phyloP scores from a whole-genome alignment of 345 rosid genomes.

The Brassica juncea region DNA sequence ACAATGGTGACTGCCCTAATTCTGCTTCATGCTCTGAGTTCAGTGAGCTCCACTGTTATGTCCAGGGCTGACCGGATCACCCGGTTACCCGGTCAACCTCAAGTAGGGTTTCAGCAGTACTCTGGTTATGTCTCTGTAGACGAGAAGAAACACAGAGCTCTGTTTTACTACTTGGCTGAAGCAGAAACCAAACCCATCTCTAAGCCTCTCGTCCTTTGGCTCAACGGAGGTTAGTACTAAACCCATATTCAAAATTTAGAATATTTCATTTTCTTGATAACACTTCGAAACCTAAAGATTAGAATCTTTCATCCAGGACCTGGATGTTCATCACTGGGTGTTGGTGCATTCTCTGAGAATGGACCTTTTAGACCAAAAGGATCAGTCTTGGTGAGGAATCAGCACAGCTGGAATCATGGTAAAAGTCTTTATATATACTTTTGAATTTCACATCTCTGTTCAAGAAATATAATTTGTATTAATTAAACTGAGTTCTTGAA shows the following conservation, averaged over 20 bases:
- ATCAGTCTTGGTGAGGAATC: slow-evolving; percentile 62
- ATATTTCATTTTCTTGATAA: background rate
- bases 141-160: slow-evolving; percentile 62
- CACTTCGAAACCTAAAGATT: background rate
- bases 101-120: slow-evolving; percentile 69
- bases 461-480: background rate
- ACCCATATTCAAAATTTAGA: background rate
- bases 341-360: slow-evolving; percentile 94
- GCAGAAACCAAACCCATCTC: slow-evolving; percentile 75
- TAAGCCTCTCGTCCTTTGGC: slow-evolving; percentile 96
- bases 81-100: slow-evolving; percentile 83
- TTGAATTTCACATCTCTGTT: background rate
- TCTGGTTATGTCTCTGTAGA: slow-evolving; percentile 88
- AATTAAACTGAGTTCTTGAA: slow-evolving; percentile 1
- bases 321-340: slow-evolving; percentile 95
- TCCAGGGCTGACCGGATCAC: slow-evolving; percentile 49
- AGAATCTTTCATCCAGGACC: slow-evolving; percentile 43
- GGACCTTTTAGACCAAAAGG: slow-evolving; percentile 98
- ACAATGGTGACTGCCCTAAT: slow-evolving; percentile 23
- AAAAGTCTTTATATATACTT: background rate
- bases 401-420: slow-evolving; percentile 94
- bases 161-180: slow-evolving; percentile 95
- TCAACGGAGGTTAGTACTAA: slow-evolving; percentile 77
- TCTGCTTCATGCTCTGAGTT: slow-evolving; percentile 10
- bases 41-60: background rate